Conservation (phyloP, 805 yeast genomes). For the Kodamaea sagamina region DNA sequence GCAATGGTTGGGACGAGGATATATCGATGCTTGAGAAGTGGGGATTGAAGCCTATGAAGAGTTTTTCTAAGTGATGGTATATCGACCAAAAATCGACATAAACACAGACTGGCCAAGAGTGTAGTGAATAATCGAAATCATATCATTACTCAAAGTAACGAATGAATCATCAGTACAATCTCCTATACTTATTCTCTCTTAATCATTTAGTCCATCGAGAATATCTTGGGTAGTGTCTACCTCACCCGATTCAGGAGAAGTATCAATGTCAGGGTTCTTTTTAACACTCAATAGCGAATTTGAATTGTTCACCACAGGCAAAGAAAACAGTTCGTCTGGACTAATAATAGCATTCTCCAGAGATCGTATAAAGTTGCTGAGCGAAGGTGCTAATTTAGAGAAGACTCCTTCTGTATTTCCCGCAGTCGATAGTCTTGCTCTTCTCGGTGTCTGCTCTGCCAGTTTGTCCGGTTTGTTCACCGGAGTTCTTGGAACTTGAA, state of each 20-base stretch:
- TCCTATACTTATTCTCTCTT: neutral
- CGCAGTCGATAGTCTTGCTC: constrained; percentile 2
- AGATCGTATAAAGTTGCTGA: constrained; percentile 5
- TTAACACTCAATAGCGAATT: constrained; percentile 17
- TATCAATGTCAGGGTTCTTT: constrained; percentile 1
- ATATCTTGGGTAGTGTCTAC: constrained; percentile 9
- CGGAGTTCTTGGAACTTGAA: constrained; percentile 3
- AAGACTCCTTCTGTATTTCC: constrained; percentile 6
- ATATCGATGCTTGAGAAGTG: constrained; percentile 64
- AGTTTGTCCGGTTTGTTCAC: constrained; percentile 2
- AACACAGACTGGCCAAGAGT: no score
- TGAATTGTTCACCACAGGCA: constrained; percentile 40
- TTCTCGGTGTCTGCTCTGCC: constrained; percentile 2
- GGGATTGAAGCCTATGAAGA: constrained; percentile 64
- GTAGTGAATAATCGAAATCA: no score
- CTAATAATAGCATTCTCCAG: constrained; percentile 5
- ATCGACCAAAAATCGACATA: no score
- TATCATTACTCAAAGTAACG: no score
- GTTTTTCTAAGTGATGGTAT: constrained; percentile 8
- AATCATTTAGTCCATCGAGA: constrained; percentile 11
- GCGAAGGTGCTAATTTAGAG: constrained; percentile 1
- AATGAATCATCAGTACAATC: no score
- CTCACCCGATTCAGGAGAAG: constrained; percentile 10
- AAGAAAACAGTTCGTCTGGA: constrained; percentile 53
- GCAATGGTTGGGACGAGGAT: constrained; percentile 85